Evolutionary conservation across 1,284 basidiomycete genomes (phyloP).

Genomic region (Boletus mariae): DNA sequence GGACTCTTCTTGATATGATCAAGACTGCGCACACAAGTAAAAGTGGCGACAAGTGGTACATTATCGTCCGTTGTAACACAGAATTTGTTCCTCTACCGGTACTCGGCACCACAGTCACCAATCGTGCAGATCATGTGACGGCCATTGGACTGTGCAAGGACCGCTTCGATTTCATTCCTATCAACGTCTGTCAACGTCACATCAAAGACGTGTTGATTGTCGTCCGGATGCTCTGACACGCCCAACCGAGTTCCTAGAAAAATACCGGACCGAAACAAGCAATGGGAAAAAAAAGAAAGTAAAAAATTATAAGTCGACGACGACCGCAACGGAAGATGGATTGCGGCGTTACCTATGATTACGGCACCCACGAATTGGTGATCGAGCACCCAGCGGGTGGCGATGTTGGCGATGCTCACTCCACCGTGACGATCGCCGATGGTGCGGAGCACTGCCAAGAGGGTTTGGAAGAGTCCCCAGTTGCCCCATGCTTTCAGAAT

Average conservation of each 20-base stretch:
- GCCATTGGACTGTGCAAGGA: constrained; percentile 58
- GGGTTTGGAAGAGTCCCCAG: constrained; percentile 70
- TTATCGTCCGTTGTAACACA: not conserved
- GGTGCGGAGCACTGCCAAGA: constrained; percentile 54
- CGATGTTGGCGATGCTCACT: constrained; percentile 72
- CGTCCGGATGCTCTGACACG: constrained; percentile 68
- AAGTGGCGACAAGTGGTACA: not conserved
- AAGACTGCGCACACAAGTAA: not conserved
- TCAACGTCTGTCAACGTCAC: constrained; percentile 58
- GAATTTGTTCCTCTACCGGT: constrained; percentile 44
- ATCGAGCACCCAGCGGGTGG: constrained; percentile 78
- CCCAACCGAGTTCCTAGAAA: constrained; percentile 67
- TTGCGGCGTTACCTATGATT: constrained; percentile 54
- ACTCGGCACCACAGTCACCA: constrained; percentile 81
- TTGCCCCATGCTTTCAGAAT: constrained; percentile 74
- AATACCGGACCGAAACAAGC: not conserved
- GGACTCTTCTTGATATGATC: not conserved
- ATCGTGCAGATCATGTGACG: constrained; percentile 60
- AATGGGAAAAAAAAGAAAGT: not conserved
- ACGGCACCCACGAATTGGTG: constrained; percentile 75
- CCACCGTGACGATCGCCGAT: constrained; percentile 66
- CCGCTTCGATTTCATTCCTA: constrained; percentile 54
- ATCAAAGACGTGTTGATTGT: constrained; percentile 61
- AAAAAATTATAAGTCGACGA: not conserved
- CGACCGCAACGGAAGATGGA: not conserved